Evolutionary conservation across 148 eudicot genomes (phyloP).

Genomic region (Pouteria glomerata): DNA sequence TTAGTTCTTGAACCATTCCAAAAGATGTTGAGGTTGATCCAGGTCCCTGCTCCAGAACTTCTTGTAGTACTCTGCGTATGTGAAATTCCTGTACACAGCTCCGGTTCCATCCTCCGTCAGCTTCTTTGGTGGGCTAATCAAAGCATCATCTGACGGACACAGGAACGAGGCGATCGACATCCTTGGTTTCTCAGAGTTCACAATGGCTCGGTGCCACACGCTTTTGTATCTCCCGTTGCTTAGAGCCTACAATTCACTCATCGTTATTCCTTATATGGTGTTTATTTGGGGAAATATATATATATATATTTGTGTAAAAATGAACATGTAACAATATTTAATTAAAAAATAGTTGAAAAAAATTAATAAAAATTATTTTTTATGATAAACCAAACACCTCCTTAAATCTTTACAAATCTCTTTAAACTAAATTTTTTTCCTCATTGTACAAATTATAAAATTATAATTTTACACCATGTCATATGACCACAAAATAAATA

Average conservation of each 20-base stretch:
- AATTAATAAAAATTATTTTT: too few species aligned
- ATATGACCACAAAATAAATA: too few species aligned
- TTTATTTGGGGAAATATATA: not conserved
- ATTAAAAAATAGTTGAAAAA: too few species aligned
- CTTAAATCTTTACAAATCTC: too few species aligned
- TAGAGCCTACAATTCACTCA: constrained; percentile 44
- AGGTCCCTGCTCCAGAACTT: constrained; percentile 74
- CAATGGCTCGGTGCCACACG: constrained; percentile 84
- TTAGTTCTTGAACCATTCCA: constrained; percentile 69
- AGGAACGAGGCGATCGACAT: constrained; percentile 82
- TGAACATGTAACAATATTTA: too few species aligned
- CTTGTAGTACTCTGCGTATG: constrained; percentile 76
- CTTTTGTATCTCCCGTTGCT: constrained; percentile 82
- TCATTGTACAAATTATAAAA: too few species aligned
- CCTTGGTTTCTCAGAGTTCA: constrained; percentile 55
- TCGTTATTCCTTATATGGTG: too few species aligned
- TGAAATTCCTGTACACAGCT: constrained; percentile 47
- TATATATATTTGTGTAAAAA: too few species aligned
- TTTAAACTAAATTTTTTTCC: too few species aligned
- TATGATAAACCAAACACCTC: too few species aligned
- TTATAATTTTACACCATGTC: too few species aligned
- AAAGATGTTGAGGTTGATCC: constrained; percentile 68
- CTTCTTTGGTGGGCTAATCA: constrained; percentile 54
- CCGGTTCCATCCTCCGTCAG: constrained; percentile 41
- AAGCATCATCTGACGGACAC: constrained; percentile 56